A percentile compares a stretch with the other conserved stretches of the same genome.
Evolutionary conservation across 2,329 filamentous ascomycete species (phyloP).

Genomic region (Phyllosticta ampelicida): DNA sequence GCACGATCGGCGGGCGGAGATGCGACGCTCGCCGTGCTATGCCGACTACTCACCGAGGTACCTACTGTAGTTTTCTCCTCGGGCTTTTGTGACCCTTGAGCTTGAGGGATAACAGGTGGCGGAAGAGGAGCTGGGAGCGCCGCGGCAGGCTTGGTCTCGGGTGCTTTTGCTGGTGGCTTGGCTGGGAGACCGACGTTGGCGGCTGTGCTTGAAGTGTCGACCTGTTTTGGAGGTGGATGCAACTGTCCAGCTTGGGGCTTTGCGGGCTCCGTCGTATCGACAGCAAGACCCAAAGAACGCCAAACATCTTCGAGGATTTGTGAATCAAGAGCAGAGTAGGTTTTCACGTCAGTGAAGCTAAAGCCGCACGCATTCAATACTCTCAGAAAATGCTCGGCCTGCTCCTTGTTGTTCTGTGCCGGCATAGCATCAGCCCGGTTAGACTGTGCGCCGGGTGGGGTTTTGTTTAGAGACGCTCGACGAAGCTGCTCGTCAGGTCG

Average conservation of each 20-base stretch:
- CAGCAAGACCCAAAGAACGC: slow-evolving; percentile 2
- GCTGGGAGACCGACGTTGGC: slow-evolving; percentile 20
- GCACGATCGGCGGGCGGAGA: slow-evolving; percentile 50
- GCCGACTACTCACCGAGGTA: slow-evolving; percentile 1
- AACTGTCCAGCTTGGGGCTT: neutral
- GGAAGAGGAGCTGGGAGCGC: neutral
- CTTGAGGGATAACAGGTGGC: neutral
- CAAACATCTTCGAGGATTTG: slow-evolving; percentile 16
- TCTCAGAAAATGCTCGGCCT: slow-evolving; percentile 30
- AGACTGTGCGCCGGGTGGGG: neutral
- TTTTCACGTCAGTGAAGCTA: slow-evolving; percentile 49
- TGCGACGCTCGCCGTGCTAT: neutral
- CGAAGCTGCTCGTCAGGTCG: neutral
- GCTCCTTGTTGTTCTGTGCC: neutral
- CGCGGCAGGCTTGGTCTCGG: neutral
- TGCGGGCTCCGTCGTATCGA: neutral
- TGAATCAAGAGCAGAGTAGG: slow-evolving; percentile 58
- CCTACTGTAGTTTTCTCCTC: slow-evolving; percentile 1
- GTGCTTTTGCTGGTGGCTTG: slow-evolving; percentile 10
- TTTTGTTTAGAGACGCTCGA: neutral
- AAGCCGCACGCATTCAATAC: slow-evolving; percentile 56
- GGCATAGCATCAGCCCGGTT: neutral
- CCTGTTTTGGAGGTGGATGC: neutral
- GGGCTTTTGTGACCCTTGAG: neutral
- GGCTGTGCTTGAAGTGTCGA: neutral